Percentiles rank a stretch among this genome's conserved stretches.
phyloP scores from a whole-genome alignment of 2,329 filamentous ascomycete genomes.

The Pyrenophora graminea region DNA sequence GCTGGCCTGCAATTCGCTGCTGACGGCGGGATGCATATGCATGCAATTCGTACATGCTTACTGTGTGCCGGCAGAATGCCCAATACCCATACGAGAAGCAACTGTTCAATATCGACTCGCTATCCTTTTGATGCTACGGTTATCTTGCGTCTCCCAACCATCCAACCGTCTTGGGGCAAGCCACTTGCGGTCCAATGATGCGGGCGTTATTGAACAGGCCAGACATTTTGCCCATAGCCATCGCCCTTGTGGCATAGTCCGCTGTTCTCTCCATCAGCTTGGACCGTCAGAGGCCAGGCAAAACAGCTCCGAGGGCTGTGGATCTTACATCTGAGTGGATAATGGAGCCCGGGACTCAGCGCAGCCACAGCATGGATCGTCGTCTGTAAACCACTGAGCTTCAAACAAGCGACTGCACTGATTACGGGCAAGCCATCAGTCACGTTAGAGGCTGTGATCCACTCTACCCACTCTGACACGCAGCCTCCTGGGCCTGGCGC shows the following conservation, averaged over 20 bases:
- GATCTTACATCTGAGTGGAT: constrained; percentile 7
- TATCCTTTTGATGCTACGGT: neutral
- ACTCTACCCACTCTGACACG: constrained; percentile 25
- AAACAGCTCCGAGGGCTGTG: constrained; percentile 19
- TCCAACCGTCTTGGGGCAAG: too few relatives aligned
- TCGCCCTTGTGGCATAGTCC: neutral
- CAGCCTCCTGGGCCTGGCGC: constrained; percentile 20
- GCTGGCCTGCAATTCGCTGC: neutral
- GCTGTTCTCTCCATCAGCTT: neutral
- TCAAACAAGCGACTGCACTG: constrained; percentile 17
- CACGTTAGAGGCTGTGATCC: constrained; percentile 23
- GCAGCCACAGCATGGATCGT: constrained; percentile 7
- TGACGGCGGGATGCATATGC: neutral
- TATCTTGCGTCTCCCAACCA: too few relatives aligned
- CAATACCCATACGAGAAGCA: neutral
- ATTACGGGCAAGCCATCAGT: constrained; percentile 7
- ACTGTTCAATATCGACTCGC: neutral
- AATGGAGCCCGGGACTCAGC: constrained; percentile 10
- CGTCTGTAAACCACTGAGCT: constrained; percentile 17
- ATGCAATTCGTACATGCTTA: constrained; percentile 6
- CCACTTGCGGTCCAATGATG: too few relatives aligned
- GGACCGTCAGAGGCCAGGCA: constrained; percentile 10
- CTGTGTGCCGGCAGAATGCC: neutral
- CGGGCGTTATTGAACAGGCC: too few relatives aligned
- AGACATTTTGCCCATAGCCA: neutral